These are phyloP conservation scores for Panaeolus cyanescens DNA, from an alignment of 768 basidiomycete genomes.

Conservation along the genomic window DNA sequence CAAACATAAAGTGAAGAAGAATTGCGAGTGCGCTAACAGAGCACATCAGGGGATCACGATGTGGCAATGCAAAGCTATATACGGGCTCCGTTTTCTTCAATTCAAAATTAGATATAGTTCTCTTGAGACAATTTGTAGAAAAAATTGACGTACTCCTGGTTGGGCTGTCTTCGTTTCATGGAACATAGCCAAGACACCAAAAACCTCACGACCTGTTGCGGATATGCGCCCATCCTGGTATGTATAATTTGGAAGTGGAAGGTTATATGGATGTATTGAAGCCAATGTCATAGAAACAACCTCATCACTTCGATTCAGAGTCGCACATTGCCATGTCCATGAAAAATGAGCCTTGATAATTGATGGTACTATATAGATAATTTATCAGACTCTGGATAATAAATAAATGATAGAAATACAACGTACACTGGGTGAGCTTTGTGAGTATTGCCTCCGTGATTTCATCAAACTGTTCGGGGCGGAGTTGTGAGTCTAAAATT, in stretches of 20 bases:
- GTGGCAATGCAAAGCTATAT: slow-evolving; percentile 11
- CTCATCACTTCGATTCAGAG: slow-evolving; percentile 13
- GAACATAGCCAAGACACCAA: slow-evolving; percentile 3
- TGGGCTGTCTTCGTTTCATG: slow-evolving; percentile 7
- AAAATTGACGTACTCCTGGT: slow-evolving; percentile 1
- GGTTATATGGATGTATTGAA: slow-evolving; percentile 9
- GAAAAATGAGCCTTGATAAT: slow-evolving; percentile 12
- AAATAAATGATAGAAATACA: not conserved
- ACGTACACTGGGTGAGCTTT: slow-evolving; percentile 9
- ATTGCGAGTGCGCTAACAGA: slow-evolving; percentile 12
- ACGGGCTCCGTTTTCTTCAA: slow-evolving; percentile 11
- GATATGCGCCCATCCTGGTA: not conserved
- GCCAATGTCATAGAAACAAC: slow-evolving; percentile 5
- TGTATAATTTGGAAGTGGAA: slow-evolving; percentile 10
- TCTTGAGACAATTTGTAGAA: not conserved
- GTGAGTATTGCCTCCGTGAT: slow-evolving; percentile 8
- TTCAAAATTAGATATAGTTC: not conserved
- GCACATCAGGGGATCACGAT: slow-evolving; percentile 9
- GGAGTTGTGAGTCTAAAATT: slow-evolving; percentile 11
- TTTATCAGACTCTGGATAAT: not conserved
- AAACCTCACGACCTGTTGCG: not conserved
- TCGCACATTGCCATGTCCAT: slow-evolving; percentile 16
- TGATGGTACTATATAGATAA: slow-evolving; percentile 8
- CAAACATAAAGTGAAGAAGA: slow-evolving; percentile 11
- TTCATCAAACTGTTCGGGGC: slow-evolving; percentile 11